phyloP scores from a whole-genome alignment of 2,329 filamentous ascomycete species.

The Leptoxyphium fumago region DNA sequence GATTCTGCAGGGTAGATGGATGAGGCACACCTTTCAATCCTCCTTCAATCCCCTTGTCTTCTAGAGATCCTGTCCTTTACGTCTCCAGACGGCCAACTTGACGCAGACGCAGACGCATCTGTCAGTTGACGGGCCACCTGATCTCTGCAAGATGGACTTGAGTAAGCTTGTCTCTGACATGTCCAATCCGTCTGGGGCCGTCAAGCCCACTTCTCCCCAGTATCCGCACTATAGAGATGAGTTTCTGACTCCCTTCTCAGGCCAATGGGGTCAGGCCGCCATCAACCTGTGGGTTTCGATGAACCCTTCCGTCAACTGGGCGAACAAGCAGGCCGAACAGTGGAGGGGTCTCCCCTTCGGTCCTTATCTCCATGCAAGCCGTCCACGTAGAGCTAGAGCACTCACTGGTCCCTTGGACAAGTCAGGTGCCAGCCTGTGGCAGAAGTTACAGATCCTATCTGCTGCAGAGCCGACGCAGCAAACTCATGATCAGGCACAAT shows the following conservation, averaged over 20 bases:
- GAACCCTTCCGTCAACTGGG: constrained; percentile 19
- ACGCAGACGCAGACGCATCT: too few relatives aligned
- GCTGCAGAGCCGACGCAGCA: constrained; percentile 9
- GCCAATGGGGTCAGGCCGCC: constrained; percentile 17
- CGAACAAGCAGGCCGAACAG: constrained; percentile 15
- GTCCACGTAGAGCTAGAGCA: constrained; percentile 12
- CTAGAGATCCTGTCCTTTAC: too few relatives aligned
- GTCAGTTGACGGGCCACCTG: not conserved
- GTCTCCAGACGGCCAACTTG: too few relatives aligned
- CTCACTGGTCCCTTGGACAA: constrained; percentile 15
- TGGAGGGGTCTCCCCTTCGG: constrained; percentile 19
- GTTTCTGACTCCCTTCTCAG: constrained; percentile 5
- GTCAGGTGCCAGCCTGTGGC: constrained; percentile 11
- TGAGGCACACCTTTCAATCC: too few relatives aligned
- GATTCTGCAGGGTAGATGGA: too few relatives aligned
- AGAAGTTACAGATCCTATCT: constrained; percentile 11
- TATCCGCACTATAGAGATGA: not conserved
- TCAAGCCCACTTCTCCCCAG: not conserved
- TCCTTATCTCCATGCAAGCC: constrained; percentile 13
- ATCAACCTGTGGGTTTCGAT: constrained; percentile 10
- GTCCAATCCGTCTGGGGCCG: not conserved
- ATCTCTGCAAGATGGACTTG: not conserved
- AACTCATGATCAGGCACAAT: constrained; percentile 12
- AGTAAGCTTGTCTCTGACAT: not conserved
- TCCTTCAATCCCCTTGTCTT: too few relatives aligned